Evolutionary conservation across 441 rosid species (phyloP), one percentile per base, ranked within the genome.

Genomic region (Manihot esculenta): DNA sequence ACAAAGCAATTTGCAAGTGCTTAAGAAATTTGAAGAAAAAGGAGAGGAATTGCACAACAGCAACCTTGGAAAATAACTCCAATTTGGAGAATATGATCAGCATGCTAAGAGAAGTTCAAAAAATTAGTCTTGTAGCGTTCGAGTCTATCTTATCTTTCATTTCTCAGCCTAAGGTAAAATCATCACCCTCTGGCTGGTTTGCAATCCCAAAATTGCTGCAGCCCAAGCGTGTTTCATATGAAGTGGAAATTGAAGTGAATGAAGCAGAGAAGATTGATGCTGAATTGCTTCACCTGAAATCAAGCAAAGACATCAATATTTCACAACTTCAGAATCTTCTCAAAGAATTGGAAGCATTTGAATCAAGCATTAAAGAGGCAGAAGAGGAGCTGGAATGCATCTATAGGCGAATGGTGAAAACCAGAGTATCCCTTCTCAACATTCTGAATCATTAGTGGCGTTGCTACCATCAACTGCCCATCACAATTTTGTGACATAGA

Each of bases 201-300:
- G 0, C 78, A 18, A 71, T 85, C 71, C 80, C 87, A 47, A 86
- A 77, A 58, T 62, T 84, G 0, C 20, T 78, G 59, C 74, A 47
- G 56, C 20, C 79, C 30, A 84, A 81, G 9, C 65, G 17, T 0
- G 24, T 27, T 0, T 14, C 73, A 4, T 38, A 62, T 15, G 21
- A 64, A 61, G 45, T 41, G 11, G 60, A 48, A 41, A 47, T 14
- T 0, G 56, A 27, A 47, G 48, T 35, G 17, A 35, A 17, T 15
- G 64, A 68, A 20, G 1, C 44, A 21, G 54, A 67, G 30, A 66
- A 55, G 12, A 26, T 73, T 55, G 78, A 73, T 44, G 71, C 42
- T 5, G 64, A 71, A 7, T 58, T 77, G 71, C 30, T 48, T 12
- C 4, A 12, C 35, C 62, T 73, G 21, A 76, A 70, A 26, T 64